Evolutionary conservation across 345 rosid genomes (phyloP).

Genomic region (Cochlearia excelsa): DNA sequence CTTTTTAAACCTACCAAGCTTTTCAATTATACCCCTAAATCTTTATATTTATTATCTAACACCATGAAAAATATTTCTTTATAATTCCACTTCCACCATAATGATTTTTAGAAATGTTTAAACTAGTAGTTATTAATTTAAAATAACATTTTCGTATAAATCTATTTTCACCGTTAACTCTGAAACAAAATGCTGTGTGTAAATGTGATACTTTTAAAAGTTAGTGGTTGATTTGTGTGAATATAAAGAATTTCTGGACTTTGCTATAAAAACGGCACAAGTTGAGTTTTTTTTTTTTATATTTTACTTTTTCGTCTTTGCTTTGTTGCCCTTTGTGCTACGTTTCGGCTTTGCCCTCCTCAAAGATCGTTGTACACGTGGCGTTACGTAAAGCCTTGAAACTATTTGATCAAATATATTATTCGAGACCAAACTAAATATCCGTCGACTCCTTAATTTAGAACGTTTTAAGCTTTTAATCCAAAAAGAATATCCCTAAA

Average conservation of each 20-base stretch:
- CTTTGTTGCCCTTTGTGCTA: slow-evolving; percentile 24
- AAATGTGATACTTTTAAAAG: background rate
- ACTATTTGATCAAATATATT: too few relatives aligned
- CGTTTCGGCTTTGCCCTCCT: slow-evolving; percentile 23
- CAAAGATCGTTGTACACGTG: slow-evolving; percentile 16
- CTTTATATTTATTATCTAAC: too few relatives aligned
- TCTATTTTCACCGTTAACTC: background rate
- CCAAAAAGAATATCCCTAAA: too few relatives aligned
- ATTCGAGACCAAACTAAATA: too few relatives aligned
- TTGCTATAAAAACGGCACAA: background rate
- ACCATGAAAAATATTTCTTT: too few relatives aligned
- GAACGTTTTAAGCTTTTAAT: too few relatives aligned
- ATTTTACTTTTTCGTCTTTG: too few relatives aligned
- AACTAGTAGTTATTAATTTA: background rate
- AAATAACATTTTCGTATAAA: background rate
- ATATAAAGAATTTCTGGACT: slow-evolving; percentile 1
- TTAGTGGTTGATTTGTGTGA: slow-evolving; percentile 15
- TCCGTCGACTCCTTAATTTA: too few relatives aligned
- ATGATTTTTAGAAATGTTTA: too few relatives aligned
- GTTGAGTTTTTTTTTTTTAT: background rate
- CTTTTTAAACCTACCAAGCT: too few relatives aligned
- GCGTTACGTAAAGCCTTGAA: background rate
- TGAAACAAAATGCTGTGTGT: background rate
- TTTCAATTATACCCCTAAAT: too few relatives aligned
- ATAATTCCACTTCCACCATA: too few relatives aligned